A percentile compares a stretch with the other conserved stretches of the same genome.
Conservation (phyloP, 495 filamentous ascomycete genomes). For the Penicillium soppii region DNA sequence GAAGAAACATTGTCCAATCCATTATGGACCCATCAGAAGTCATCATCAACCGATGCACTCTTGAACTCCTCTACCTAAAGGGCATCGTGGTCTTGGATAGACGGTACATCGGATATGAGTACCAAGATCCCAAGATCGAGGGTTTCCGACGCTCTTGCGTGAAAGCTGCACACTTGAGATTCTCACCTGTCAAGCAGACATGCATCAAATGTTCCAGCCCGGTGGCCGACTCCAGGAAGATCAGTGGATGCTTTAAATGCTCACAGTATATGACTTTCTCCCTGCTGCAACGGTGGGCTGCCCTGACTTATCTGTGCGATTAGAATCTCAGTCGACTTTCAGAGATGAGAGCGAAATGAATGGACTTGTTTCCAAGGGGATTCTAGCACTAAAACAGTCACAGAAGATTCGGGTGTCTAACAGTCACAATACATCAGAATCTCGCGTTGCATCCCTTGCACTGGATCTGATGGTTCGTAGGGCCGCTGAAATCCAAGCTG, state of each 20-base stretch:
- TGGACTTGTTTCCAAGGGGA: neutral
- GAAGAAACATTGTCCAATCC: constrained; percentile 12
- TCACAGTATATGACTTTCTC: constrained; percentile 48
- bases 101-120: constrained; percentile 34
- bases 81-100: constrained; percentile 44
- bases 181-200: constrained; percentile 32
- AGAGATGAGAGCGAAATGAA: neutral
- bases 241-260: constrained; percentile 46
- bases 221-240: constrained; percentile 44
- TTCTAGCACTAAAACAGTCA: constrained; percentile 35
- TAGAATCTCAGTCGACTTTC: constrained; percentile 6
- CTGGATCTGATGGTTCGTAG: constrained; percentile 27
- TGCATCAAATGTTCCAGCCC: constrained; percentile 33
- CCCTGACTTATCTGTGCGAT: constrained; percentile 37
- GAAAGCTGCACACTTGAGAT: constrained; percentile 41
- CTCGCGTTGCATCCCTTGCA: constrained; percentile 12
- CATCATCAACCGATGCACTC: constrained; percentile 17
- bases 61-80: constrained; percentile 30
- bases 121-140: constrained; percentile 21
- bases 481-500: constrained; percentile 1
- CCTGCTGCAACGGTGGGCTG: constrained; percentile 52
- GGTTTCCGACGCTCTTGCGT: constrained; percentile 41
- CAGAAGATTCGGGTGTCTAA: constrained; percentile 27
- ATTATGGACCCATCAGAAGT: constrained; percentile 19
- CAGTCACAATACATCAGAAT: constrained; percentile 5